phyloP scores from a whole-genome alignment of 192 early-diverging fungal genomes.

The Chytriomyces hyalinus region DNA sequence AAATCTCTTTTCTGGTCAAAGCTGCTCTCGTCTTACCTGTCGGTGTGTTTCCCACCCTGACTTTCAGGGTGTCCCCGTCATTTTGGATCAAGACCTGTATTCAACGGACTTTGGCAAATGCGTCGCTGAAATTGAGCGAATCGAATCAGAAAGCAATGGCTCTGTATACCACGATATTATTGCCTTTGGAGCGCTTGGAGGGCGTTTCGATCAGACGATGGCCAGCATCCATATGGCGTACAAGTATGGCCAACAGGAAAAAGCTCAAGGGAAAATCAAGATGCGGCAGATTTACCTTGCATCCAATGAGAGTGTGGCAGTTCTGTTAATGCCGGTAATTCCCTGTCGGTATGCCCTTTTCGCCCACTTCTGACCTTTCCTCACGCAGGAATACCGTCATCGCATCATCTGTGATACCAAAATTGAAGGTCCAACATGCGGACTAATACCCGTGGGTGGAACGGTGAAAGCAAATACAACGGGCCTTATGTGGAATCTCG shows the following conservation, averaged over 20 bases:
- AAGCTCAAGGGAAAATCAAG: constrained; percentile 50
- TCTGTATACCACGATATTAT: constrained; percentile 58
- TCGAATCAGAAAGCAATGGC: neutral
- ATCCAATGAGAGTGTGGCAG: constrained; percentile 75
- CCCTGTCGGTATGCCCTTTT: neutral
- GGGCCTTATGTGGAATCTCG: constrained; percentile 86
- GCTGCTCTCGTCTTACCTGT: constrained; percentile 5
- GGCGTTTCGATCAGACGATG: constrained; percentile 90
- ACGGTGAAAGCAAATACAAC: constrained; percentile 67
- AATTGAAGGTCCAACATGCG: constrained; percentile 86
- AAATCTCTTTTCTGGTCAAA: constrained; percentile 3
- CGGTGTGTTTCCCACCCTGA: neutral
- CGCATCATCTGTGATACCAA: constrained; percentile 63
- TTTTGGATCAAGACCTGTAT: constrained; percentile 53
- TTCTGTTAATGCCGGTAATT: constrained; percentile 69
- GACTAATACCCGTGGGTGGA: constrained; percentile 81
- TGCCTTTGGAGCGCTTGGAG: constrained; percentile 82
- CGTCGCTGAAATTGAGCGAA: constrained; percentile 52
- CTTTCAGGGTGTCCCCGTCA: constrained; percentile 61
- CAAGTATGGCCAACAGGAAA: constrained; percentile 50
- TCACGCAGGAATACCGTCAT: constrained; percentile 62
- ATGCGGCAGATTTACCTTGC: constrained; percentile 65
- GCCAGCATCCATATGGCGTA: constrained; percentile 77
- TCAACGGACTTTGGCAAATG: constrained; percentile 94
- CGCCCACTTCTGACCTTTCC: constrained; percentile 8